Percentiles rank a stretch among this genome's conserved stretches.
Conservation (phyloP, 1,284 basidiomycete genomes). For the Pascua sp. region DNA sequence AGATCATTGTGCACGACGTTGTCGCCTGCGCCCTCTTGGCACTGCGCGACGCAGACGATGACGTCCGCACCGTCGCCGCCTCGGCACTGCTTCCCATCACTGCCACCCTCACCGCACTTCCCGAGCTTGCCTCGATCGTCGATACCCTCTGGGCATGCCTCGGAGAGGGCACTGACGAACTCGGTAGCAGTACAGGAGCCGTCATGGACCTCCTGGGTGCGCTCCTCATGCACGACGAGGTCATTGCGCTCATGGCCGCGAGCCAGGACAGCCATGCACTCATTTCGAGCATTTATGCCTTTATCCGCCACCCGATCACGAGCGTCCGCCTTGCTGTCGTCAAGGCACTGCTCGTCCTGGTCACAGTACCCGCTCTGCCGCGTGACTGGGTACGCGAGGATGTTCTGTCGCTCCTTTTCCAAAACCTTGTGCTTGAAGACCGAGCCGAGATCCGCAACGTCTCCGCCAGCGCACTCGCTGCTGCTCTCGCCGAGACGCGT, state of each 20-base stretch:
- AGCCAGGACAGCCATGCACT: conserved; percentile 54
- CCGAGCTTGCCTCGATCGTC: conserved; percentile 66
- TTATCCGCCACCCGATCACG: conserved; percentile 95
- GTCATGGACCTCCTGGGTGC: conserved; percentile 85
- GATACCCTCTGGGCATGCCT: conserved; percentile 89
- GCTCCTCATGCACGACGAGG: conserved; percentile 28
- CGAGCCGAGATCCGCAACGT: conserved; percentile 76
- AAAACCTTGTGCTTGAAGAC: conserved; percentile 93
- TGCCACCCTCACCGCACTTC: conserved; percentile 63
- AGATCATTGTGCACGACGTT: conserved; percentile 61
- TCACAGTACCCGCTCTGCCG: conserved; percentile 68
- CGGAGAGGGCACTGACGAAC: conserved; percentile 89
- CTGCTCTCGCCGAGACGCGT: conserved; percentile 59
- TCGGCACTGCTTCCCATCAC: conserved; percentile 85
- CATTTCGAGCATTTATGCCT: conserved; percentile 87
- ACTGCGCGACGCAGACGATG: conserved; percentile 90
- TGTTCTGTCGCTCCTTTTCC: conserved; percentile 82
- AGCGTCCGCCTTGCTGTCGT: conserved; percentile 92
- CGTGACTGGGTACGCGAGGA: conserved; percentile 76
- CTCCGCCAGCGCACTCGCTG: conserved; percentile 74
- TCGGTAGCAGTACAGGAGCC: conserved; percentile 92
- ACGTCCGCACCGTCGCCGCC: conserved; percentile 93
- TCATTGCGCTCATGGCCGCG: conserved; percentile 30
- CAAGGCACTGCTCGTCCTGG: conserved; percentile 81
- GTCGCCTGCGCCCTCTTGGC: conserved; percentile 84